Percentiles rank a stretch among this genome's conserved stretches.
These are phyloP conservation scores for Fusarium heterosporum DNA, from an alignment of 2,329 filamentous ascomycete genomes.

Conservation along the genomic window DNA sequence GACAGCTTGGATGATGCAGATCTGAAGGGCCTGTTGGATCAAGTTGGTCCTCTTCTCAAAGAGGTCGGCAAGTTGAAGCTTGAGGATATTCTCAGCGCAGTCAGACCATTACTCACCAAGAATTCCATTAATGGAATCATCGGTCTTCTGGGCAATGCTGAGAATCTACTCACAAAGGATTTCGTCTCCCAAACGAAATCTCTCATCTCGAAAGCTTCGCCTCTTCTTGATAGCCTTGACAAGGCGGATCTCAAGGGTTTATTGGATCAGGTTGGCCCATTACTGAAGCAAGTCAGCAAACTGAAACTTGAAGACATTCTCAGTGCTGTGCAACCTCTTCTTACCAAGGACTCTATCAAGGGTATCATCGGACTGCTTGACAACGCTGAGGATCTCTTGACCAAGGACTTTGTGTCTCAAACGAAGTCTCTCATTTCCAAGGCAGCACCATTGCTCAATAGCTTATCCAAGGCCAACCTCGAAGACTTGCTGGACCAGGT, in stretches of 20 bases:
- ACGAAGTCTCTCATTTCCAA: constrained; percentile 45
- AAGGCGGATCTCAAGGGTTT: constrained; percentile 51
- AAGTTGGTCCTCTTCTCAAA: constrained; percentile 51
- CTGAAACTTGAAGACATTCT: constrained; percentile 49
- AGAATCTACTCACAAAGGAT: constrained; percentile 45
- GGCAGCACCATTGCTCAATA: constrained; percentile 50
- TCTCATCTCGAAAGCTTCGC: constrained; percentile 46
- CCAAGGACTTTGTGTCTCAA: constrained; percentile 45
- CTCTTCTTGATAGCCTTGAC: constrained; percentile 50
- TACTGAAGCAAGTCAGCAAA: constrained; percentile 51
- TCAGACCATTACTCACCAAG: constrained; percentile 49
- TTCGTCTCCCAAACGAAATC: constrained; percentile 45
- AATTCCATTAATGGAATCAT: constrained; percentile 50
- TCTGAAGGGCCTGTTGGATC: constrained; percentile 47
- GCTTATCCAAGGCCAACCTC: constrained; percentile 51
- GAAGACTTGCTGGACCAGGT: constrained; percentile 50
- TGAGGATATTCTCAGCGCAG: constrained; percentile 43
- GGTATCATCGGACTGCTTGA: constrained; percentile 52
- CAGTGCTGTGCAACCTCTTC: constrained; percentile 46
- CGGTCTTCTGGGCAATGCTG: constrained; percentile 51
- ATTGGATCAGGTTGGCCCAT: constrained; percentile 49
- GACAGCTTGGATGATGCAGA: constrained; percentile 51
- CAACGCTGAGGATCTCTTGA: constrained; percentile 49
- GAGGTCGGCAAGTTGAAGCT: constrained; percentile 50
- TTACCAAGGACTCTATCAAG: constrained; percentile 49